Evolutionary conservation across 2,329 filamentous ascomycete genomes (phyloP), one percentile per base, ranked within the genome.

Genomic region (Xenoacremonium recifei): DNA sequence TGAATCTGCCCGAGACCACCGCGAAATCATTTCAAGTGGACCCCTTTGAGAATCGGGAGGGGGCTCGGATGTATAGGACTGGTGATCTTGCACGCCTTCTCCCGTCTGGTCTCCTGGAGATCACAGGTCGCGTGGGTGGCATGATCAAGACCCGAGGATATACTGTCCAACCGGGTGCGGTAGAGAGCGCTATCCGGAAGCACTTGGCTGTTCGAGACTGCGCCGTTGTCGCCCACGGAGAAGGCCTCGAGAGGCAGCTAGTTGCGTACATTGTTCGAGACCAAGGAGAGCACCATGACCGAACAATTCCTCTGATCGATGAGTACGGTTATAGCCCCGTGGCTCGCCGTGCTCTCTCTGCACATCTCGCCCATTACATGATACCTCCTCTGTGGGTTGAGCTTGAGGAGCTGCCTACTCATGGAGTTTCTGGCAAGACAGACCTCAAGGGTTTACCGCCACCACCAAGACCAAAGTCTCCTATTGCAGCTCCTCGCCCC

Each of bases 121-220:
- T 90, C 45, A 89, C 84, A 6, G 86, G 86, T 23, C 80, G 86
- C 38, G 83, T 88, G 1, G 85, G 85, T 12, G 79, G 82, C 11
- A 89, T 90, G 85, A 89, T 90, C 68, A 90, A 90, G 66, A 77
- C 89, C 10, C 80, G 86, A 44, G 86, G 86, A 2, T 90, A 89
- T 58, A 89, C 84, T 1, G 83, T 90, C 3, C 85, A 89, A 18
- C 86, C 86, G 5, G 82, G 82, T 6, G 87, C 87, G 44, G 85
- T 90, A 2, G 85, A 91, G 60, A 85, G 82, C 51, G 80, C 82
- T 5, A 86, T 91, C 43, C 72, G 82, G 41, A 78, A 80, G 51
- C 74, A 87, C 49, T 67, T 91, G 21, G 85, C 84, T 11, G 85
- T 90, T 38, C 79, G 77, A 2, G 78, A 83, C 36, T 89, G 86